Evolutionary conservation across 106 monocot genomes (phyloP).

Genomic region (Dendrobium chrysotoxum): DNA sequence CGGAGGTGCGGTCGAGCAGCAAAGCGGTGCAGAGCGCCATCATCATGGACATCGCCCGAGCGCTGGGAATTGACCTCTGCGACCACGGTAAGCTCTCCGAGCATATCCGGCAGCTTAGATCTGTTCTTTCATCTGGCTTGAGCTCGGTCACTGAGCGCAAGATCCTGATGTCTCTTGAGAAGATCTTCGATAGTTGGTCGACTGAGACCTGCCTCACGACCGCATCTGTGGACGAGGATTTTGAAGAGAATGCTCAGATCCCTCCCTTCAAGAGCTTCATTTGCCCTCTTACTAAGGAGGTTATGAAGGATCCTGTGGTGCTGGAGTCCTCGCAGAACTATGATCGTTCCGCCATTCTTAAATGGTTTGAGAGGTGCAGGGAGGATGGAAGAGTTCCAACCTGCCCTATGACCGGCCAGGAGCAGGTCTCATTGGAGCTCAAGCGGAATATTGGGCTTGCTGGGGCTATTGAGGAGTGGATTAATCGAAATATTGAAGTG

Average conservation of each 20-base stretch:
- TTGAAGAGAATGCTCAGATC: conserved; percentile 39
- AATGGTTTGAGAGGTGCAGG: conserved; percentile 57
- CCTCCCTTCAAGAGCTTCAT: conserved; percentile 39
- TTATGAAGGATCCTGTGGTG: conserved; percentile 60
- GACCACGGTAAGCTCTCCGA: conserved; percentile 25
- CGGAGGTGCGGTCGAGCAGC: conserved; percentile 21
- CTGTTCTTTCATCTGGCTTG: conserved; percentile 15
- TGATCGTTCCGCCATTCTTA: conserved; percentile 44
- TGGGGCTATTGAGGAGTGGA: conserved; percentile 68
- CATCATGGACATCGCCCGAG: conserved; percentile 46
- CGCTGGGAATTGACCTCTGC: conserved; percentile 20
- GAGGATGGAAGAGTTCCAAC: conserved; percentile 49
- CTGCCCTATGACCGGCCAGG: conserved; percentile 52
- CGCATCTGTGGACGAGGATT: not conserved
- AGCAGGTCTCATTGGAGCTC: conserved; percentile 29
- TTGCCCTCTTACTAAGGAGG: conserved; percentile 63
- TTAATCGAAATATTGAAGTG: conserved; percentile 40
- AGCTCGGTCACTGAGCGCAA: conserved; percentile 30
- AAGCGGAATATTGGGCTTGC: conserved; percentile 53
- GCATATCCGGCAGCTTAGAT: conserved; percentile 23
- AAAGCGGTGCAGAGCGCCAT: conserved; percentile 50
- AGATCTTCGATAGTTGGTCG: conserved; percentile 34
- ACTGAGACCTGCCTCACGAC: conserved; percentile 13
- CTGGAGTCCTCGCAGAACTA: conserved; percentile 54
- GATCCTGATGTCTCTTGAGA: conserved; percentile 43